Evolutionary conservation across 1,284 basidiomycete species (phyloP), one percentile per base, ranked within the genome.

Genomic region (Peniophora sp.): DNA sequence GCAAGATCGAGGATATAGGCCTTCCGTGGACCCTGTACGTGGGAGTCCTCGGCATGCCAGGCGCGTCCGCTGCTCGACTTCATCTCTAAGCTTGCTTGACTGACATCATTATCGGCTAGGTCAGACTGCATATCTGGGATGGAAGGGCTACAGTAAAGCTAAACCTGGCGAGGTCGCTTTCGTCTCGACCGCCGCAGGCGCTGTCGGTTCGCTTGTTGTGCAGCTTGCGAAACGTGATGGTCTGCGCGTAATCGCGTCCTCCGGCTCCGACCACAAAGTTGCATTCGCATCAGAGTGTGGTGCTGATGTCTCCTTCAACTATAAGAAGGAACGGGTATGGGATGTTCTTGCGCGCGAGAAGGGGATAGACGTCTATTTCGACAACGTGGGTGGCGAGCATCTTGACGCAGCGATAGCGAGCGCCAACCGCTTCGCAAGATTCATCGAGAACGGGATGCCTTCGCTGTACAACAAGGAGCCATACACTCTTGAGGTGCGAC

Each of bases 241-340:
- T 0, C 64, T 81, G 24, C 83, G 81, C 54, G 85, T 90, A 46
- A 83, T 89, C 55, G 85, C 78, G 0, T 85, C 87, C 2, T 83
- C 85, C 0, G 86, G 88, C 0, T 79, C 81, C 0, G 73, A 80
- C 8, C 80, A 83, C 48, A 92, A 91, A 64, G 79, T 84, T 48
- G 64, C 70, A 10, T 84, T 79, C 63, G 72, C 87, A 57, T 76
- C 77, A 57, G 64, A 74, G 35, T 64, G 88, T 43, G 85, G 86
- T 1, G 80, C 80, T 3, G 85, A 91, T 59, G 75, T 80, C 14
- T 81, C 75, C 0, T 80, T 90, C 69, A 87, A 90, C 66, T 90
- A 91, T 70, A 90, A 89, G 67, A 76, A 68, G 0, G 65, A 65
- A 14, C 64, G 67, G 44, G 77, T 76, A 12, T 65, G 65, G 36